Percentiles rank a stretch among this genome's conserved stretches.
Evolutionary conservation across 2,329 filamentous ascomycete species (phyloP).

Genomic region (Samsoniella hepiali): DNA sequence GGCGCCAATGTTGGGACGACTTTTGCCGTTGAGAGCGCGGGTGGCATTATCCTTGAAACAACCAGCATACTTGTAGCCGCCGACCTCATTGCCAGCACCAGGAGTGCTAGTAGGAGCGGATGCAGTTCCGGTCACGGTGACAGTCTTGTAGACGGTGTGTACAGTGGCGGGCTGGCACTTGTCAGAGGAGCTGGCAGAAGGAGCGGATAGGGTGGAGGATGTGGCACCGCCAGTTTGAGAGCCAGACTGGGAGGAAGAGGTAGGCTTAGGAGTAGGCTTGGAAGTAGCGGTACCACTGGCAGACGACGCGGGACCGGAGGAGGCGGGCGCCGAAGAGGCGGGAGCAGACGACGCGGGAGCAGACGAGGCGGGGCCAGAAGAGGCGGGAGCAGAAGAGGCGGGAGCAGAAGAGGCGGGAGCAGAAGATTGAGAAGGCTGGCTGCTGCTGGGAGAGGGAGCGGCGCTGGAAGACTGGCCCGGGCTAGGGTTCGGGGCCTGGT

Average conservation of each 20-base stretch:
- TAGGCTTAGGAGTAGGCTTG: not conserved
- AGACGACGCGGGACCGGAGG: not conserved
- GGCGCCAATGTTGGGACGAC: constrained; percentile 40
- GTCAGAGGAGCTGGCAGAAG: constrained; percentile 21
- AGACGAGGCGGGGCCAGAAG: not conserved
- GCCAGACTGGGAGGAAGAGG: constrained; percentile 1
- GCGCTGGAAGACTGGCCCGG: not conserved
- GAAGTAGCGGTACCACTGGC: not conserved
- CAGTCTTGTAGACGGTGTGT: constrained; percentile 43
- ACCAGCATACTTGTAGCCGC: constrained; percentile 38
- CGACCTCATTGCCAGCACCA: constrained; percentile 18
- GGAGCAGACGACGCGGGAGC: not conserved
- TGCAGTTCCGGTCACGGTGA: constrained; percentile 40
- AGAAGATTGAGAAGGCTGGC: not conserved
- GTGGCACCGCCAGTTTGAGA: constrained; percentile 8
- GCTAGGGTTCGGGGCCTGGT: not conserved
- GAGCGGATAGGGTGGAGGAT: constrained; percentile 24
- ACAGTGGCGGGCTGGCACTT: constrained; percentile 28
- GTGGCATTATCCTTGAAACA: constrained; percentile 40
- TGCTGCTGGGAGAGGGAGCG: constrained; percentile 1
- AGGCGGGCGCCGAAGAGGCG: not conserved
- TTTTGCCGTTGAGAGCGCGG: constrained; percentile 39
- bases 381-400: not conserved
- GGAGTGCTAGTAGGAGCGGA: constrained; percentile 20
- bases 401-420: not conserved